These are phyloP conservation scores for Mercurialis annua DNA, from an alignment of 345 rosid genomes.

Conservation along the genomic window DNA sequence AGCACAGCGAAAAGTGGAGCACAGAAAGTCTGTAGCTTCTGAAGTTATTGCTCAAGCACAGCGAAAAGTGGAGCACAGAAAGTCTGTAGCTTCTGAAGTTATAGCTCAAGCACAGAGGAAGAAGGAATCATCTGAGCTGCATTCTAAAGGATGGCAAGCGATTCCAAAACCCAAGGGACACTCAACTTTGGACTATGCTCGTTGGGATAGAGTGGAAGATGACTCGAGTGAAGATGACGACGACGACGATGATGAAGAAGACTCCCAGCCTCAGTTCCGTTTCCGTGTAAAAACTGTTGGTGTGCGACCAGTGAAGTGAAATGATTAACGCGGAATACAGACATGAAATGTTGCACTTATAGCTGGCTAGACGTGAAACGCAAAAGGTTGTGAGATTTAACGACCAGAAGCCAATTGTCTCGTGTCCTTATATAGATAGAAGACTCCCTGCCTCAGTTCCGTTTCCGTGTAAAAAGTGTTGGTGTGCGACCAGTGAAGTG, in stretches of 20 bases:
- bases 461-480: conserved; percentile 77
- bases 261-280: conserved; percentile 62
- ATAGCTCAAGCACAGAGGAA: conserved; percentile 26
- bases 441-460: conserved; percentile 62
- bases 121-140: conserved; percentile 36
- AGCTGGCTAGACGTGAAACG: too few relatives aligned
- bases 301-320: conserved; percentile 70
- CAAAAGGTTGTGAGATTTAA: too few relatives aligned
- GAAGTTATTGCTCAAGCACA: conserved; percentile 35
- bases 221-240: conserved; percentile 80
- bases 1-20: conserved; percentile 30
- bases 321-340: not conserved
- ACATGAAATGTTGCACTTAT: conserved; percentile 4
- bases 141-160: conserved; percentile 75
- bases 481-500: conserved; percentile 78
- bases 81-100: conserved; percentile 19
- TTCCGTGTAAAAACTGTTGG: conserved; percentile 84
- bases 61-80: conserved; percentile 30
- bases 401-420: too few relatives aligned
- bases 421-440: too few relatives aligned
- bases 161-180: conserved; percentile 98
- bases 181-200: conserved; percentile 75
- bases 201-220: conserved; percentile 81
- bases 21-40: conserved; percentile 16
- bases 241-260: conserved; percentile 55